A percentile compares a stretch with the other conserved stretches of the same genome.
Conservation (phyloP, 768 basidiomycete genomes). For the Suillus discolor region DNA sequence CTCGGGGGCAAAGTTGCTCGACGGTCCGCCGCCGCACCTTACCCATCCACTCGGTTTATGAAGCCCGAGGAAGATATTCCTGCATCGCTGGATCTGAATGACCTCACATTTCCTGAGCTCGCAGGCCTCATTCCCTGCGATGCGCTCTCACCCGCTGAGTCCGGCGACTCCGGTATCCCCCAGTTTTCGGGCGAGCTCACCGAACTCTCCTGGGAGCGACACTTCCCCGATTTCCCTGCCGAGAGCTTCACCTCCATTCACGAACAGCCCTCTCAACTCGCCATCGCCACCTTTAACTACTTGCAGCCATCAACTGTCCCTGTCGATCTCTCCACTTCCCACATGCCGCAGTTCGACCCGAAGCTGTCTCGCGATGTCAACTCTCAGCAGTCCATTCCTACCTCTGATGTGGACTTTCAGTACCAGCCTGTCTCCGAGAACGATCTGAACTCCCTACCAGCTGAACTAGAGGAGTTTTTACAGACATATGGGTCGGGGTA, state of each 20-base stretch:
- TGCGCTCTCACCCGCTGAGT: neutral
- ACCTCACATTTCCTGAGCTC: neutral
- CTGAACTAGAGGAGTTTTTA: neutral
- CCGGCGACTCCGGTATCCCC: neutral
- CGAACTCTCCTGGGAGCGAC: constrained; percentile 4
- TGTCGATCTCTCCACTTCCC: neutral
- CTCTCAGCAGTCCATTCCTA: neutral
- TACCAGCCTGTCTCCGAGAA: neutral
- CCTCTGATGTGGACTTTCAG: neutral
- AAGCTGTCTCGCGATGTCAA: neutral
- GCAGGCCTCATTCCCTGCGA: neutral
- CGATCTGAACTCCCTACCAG: neutral
- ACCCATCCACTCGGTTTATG: neutral
- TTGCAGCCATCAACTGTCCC: neutral
- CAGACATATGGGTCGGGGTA: neutral
- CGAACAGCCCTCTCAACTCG: neutral
- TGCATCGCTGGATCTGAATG: constrained; percentile 2
- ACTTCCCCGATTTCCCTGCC: neutral
- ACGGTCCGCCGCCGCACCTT: constrained; percentile 9
- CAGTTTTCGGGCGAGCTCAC: neutral
- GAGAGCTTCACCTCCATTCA: neutral
- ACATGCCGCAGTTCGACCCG: neutral
- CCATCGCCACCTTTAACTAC: neutral
- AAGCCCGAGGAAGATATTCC: neutral
- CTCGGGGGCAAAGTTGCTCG: constrained; percentile 7